Evolutionary conservation across 2,329 filamentous ascomycete species (phyloP).

Genomic region (Macrophomina phaseolina): DNA sequence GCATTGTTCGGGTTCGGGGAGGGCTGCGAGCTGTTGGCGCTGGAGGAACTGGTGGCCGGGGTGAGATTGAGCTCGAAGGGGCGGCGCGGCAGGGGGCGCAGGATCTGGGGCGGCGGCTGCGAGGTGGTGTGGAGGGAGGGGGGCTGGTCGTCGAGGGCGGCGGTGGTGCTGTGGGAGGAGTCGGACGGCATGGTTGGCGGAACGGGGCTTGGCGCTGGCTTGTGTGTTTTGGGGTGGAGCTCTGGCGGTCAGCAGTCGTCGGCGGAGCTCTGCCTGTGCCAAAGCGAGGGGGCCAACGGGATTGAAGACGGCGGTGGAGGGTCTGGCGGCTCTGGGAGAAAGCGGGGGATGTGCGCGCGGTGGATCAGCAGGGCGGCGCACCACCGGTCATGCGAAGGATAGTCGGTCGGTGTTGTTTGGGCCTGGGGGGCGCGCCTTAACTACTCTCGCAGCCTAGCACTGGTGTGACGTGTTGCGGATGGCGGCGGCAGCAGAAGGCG

Average conservation of each 20-base stretch:
- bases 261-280: not conserved
- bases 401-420: slow-evolving; percentile 13
- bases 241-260: not conserved
- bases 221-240: not conserved
- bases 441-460: not conserved
- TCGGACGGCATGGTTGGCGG: slow-evolving; percentile 13
- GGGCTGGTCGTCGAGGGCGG: not conserved
- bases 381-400: not conserved
- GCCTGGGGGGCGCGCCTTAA: not conserved
- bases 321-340: slow-evolving; percentile 6
- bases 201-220: not conserved
- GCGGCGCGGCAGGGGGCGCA: slow-evolving; percentile 47
- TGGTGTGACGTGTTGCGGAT: slow-evolving; percentile 17
- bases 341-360: slow-evolving; percentile 18
- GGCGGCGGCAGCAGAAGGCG: not conserved
- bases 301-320: not conserved
- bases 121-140: slow-evolving; percentile 7
- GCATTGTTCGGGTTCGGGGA: slow-evolving; percentile 33
- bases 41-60: slow-evolving; percentile 27
- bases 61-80: slow-evolving; percentile 35
- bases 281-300: not conserved
- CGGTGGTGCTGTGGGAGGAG: not conserved
- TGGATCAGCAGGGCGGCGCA: slow-evolving; percentile 13
- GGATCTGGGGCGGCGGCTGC: slow-evolving; percentile 38
- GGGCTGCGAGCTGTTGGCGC: slow-evolving; percentile 30